phyloP scores from a whole-genome alignment of 2,329 filamentous ascomycete genomes.

The Paecilomyces sp. region DNA sequence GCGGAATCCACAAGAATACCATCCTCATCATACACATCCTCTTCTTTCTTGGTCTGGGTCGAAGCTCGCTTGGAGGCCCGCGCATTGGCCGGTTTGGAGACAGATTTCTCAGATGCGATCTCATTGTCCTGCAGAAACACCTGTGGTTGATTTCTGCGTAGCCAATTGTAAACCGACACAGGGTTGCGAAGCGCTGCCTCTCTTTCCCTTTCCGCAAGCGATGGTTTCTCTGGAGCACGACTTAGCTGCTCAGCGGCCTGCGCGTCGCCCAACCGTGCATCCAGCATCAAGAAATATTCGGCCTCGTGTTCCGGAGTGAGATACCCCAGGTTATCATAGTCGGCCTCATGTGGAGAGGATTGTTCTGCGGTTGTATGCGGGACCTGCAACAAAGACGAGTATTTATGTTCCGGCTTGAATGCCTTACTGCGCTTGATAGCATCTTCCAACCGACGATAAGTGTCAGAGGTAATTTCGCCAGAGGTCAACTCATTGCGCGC shows the following conservation, averaged over 20 bases:
- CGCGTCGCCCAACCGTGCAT: constrained; percentile 32
- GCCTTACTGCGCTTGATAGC: constrained; percentile 29
- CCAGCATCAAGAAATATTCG: constrained; percentile 34
- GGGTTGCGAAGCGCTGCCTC: constrained; percentile 65
- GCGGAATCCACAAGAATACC: constrained; percentile 30
- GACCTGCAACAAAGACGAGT: constrained; percentile 22
- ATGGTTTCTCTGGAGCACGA: constrained; percentile 26
- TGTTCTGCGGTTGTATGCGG: constrained; percentile 20
- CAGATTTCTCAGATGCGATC: constrained; percentile 34
- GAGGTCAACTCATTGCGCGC: constrained; percentile 29
- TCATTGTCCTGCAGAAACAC: constrained; percentile 76
- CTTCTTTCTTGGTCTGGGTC: constrained; percentile 30
- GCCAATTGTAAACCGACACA: constrained; percentile 92
- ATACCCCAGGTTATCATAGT: constrained; percentile 30
- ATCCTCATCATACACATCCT: constrained; percentile 38
- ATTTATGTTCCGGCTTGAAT: constrained; percentile 30
- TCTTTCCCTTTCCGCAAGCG: constrained; percentile 47
- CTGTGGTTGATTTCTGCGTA: constrained; percentile 75
- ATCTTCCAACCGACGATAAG: constrained; percentile 33
- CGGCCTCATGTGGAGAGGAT: constrained; percentile 5
- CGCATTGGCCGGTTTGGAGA: constrained; percentile 30
- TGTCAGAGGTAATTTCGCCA: constrained; percentile 26
- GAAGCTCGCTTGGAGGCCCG: constrained; percentile 36
- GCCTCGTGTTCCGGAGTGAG: constrained; percentile 38
- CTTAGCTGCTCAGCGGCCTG: constrained; percentile 48